Evolutionary conservation across 495 filamentous ascomycete species (phyloP).

Genomic region (Aspergillus cavernicola): DNA sequence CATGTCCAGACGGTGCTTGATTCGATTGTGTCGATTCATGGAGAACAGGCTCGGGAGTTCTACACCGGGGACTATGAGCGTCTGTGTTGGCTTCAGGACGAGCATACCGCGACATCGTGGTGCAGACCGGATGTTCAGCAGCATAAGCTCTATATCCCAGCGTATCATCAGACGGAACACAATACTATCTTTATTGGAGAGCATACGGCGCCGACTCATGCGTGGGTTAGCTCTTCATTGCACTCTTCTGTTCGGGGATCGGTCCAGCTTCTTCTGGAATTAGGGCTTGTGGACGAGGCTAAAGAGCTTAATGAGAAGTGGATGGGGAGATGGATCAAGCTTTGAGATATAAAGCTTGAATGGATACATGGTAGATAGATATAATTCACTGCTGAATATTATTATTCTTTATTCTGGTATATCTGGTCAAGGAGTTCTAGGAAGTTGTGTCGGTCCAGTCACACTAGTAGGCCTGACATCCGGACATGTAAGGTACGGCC

Average conservation of each 20-base stretch:
- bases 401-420: too few relatives aligned
- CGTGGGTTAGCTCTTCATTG: slow-evolving; percentile 62
- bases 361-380: too few relatives aligned
- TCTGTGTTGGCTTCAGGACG: slow-evolving; percentile 55
- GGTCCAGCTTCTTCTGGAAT: slow-evolving; percentile 59
- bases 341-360: too few relatives aligned
- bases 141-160: slow-evolving; percentile 61
- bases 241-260: slow-evolving; percentile 59
- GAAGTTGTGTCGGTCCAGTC: too few relatives aligned
- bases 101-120: slow-evolving; percentile 49
- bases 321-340: slow-evolving; percentile 69
- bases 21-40: slow-evolving; percentile 56
- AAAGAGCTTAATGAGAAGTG: slow-evolving; percentile 57
- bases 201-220: slow-evolving; percentile 65
- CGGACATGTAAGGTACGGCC: too few relatives aligned
- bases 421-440: too few relatives aligned
- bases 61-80: slow-evolving; percentile 57
- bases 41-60: slow-evolving; percentile 46
- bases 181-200: slow-evolving; percentile 65
- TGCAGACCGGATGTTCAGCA: slow-evolving; percentile 51
- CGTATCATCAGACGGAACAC: slow-evolving; percentile 62
- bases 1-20: slow-evolving; percentile 53
- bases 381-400: too few relatives aligned
- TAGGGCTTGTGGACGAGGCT: slow-evolving; percentile 65
- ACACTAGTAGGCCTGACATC: too few relatives aligned